Evolutionary conservation across 768 basidiomycete genomes (phyloP).

Genomic region (Macrolepiota albuminosa): DNA sequence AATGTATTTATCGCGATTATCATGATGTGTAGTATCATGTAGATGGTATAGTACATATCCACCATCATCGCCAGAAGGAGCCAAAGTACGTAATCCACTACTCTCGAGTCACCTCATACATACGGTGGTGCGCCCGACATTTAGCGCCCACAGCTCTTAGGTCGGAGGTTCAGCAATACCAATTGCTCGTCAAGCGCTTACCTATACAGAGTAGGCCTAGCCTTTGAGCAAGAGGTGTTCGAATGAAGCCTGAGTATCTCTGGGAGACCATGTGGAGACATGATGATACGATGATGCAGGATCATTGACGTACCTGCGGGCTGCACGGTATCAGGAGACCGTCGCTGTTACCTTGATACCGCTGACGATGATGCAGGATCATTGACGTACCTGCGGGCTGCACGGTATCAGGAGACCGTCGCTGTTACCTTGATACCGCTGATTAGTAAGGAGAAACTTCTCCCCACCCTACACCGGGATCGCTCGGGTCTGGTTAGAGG

Average conservation of each 20-base stretch:
- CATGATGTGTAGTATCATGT: background rate
- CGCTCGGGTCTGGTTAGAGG: background rate
- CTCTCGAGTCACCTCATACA: background rate
- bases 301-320: conserved; percentile 11
- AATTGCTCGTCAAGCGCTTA: background rate
- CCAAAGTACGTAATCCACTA: background rate
- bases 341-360: conserved; percentile 6
- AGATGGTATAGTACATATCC: background rate
- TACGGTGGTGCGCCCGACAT: background rate
- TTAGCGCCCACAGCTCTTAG: background rate
- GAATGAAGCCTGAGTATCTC: background rate
- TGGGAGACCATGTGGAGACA: background rate
- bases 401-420: conserved; percentile 12
- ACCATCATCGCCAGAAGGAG: background rate
- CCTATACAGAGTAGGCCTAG: background rate
- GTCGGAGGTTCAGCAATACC: background rate
- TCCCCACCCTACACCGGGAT: background rate
- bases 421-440: conserved; percentile 5
- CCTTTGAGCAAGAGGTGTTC: background rate
- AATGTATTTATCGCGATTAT: background rate
- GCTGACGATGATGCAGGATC: conserved; percentile 11
- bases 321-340: conserved; percentile 12
- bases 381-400: conserved; percentile 5
- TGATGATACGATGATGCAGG: conserved; percentile 9
- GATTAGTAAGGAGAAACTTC: conserved; percentile 10